A percentile compares a stretch with the other conserved stretches of the same genome.
Evolutionary conservation across 352 stramenopile genomes (phyloP).

Genomic region (Poterioochromonas sp.): DNA sequence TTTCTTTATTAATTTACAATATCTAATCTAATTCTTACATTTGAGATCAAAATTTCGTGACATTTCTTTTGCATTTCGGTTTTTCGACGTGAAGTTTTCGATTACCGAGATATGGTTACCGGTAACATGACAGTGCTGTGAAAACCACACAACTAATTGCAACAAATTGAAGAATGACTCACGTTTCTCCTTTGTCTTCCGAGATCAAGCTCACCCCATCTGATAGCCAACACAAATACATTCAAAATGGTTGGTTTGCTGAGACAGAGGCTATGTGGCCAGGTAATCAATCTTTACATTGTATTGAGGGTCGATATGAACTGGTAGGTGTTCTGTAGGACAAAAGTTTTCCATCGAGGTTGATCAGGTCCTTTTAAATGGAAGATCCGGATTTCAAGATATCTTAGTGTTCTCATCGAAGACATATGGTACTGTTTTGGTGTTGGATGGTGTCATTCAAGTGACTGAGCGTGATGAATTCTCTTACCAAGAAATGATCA

Average conservation of each 20-base stretch:
- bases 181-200: no score
- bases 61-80: no score
- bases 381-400: conserved; percentile 93
- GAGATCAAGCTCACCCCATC: neutral
- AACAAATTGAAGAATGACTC: no score
- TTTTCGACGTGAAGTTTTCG: no score
- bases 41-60: no score
- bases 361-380: conserved; percentile 82
- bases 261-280: conserved; percentile 89
- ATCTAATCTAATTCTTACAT: no score
- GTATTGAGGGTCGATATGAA: neutral
- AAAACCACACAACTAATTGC: no score
- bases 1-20: neutral
- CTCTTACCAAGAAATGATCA: conserved; percentile 99
- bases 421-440: conserved; percentile 93
- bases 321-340: conserved; percentile 30
- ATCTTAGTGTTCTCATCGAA: conserved; percentile 97
- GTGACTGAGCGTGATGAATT: conserved; percentile 96
- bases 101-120: no score
- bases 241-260: conserved; percentile 77
- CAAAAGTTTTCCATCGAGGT: conserved; percentile 78
- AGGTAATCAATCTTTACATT: conserved; percentile 52
- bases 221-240: conserved; percentile 33
- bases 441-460: conserved; percentile 98
- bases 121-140: no score